Evolutionary conservation across 371 early-diverging fungal species (phyloP), one percentile per base, ranked within the genome.

Genomic region (Cokeromyces recurvatus): DNA sequence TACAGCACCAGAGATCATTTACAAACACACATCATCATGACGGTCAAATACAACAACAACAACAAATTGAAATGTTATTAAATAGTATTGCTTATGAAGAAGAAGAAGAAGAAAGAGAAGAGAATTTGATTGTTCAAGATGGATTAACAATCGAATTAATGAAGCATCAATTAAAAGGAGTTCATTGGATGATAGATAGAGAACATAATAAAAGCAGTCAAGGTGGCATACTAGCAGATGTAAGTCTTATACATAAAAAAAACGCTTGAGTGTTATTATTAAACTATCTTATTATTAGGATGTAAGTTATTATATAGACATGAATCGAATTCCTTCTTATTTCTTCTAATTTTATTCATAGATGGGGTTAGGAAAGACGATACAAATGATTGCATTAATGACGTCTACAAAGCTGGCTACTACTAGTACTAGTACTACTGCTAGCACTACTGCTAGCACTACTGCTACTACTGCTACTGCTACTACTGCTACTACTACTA

Each of bases 291-390:
- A 38, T 37, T 41, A 3, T 39, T 55, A 60, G 63, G 61, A 60
- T 54, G 63, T 61, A 61, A 51, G 53, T 25, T 31, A 21, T 8
- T 8, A 45, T 5, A 24, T 2, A 38, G 4, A 38, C 1, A 38
- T 1, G 14, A 2, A 42, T 14, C 24, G 12, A 50, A 1, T 7
- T 8, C n/a, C 35, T 14, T 11, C 29, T n/a, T 14, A n/a, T 27
- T 15, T 36, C 4, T 31, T 21, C 8, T n/a, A n/a, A 32, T 20
- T 3, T 39, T 1, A 16, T 2, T 2, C 16, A 37, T 34, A 78
- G 51, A 86, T 91, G 92, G 95, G 95, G 0, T 63, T 96, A 36
- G 95, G 95, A 20, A 94, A 96, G 66, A 94, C 96, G 0, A 65
- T 94, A 19, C 89, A 92, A 56, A 82, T 87, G 0, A 88, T 96